Base-by-base conservation (phyloP, 2,329 filamentous ascomycete species). In the Paracorniculantispora psalliotae region DNA sequence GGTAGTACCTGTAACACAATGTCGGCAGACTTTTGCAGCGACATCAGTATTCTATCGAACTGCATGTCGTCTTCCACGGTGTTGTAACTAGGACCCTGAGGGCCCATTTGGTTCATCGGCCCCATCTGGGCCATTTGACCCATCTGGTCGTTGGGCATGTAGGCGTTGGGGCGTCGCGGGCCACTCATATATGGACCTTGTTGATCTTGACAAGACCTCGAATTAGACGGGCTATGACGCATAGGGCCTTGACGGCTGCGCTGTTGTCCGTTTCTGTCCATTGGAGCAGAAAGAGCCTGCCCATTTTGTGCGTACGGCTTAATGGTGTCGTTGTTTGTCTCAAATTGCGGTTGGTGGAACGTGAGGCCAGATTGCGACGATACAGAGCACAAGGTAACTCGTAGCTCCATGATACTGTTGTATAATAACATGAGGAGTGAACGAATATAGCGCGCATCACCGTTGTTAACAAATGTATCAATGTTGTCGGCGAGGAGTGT, bases 1-100 rank as follows among this genome's bases (percentile, higher is more conserved):
- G 91, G 91, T 26, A 96, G 76, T 1, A 86, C 86, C 44, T 84
- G 83, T 64, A 90, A 81, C 28, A 91, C 87, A 51, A 90, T 78
- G 51, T 92, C 89, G 21, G 89, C 87, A 1, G 91, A 89, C 57
- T 81, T 82, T 48, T 87, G 86, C 25, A 96, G 77, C 48, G 89
- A 88, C 35, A 91, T 69, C 74, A 90, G 96, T 23, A 97, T 91
- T 62, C 80, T 84, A 63, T 96, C 92, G 64, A 96, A 96, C 28
- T 87, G 82, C 17, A 83, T 81, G 65, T 96, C 91, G 63, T 96
- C 91, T 63, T 91, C 89, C 2, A 82, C 54, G 13, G 46, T 57
- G 28, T 50, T 57, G 46, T 57, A 57, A 43, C 8, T 21, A 21
- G 48, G 10, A 15, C 7, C 21, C 19, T 43, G 56, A 26, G 28